Evolutionary conservation across 1,139 yeast species (phyloP).

Genomic region (Sugiyamaella castrensis): DNA sequence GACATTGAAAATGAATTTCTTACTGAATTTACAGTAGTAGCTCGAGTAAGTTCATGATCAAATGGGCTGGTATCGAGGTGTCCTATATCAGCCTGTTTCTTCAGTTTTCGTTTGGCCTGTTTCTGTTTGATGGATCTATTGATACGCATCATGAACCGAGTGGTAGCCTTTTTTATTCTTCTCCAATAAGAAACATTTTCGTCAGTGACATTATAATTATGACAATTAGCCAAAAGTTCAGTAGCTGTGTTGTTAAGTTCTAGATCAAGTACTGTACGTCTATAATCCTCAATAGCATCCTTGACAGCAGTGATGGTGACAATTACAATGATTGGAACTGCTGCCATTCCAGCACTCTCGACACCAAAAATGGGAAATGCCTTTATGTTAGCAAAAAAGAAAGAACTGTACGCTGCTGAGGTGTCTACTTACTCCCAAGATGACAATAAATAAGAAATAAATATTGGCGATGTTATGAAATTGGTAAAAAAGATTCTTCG

Average conservation of each 20-base stretch:
- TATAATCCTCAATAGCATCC: slow-evolving; percentile 92
- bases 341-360: slow-evolving; percentile 80
- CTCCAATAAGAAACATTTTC: slow-evolving; percentile 67
- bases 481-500: slow-evolving; percentile 76
- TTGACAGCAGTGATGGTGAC: slow-evolving; percentile 83
- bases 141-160: slow-evolving; percentile 33
- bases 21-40: slow-evolving; percentile 29
- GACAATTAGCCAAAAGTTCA: slow-evolving; percentile 66
- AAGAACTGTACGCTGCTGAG: neutral
- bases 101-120: slow-evolving; percentile 12
- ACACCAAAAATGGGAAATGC: slow-evolving; percentile 86
- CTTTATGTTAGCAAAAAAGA: slow-evolving; percentile 12
- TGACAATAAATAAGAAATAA: slow-evolving; percentile 76
- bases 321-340: slow-evolving; percentile 92
- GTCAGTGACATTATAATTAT: slow-evolving; percentile 73
- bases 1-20: slow-evolving; percentile 11
- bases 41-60: slow-evolving; percentile 22
- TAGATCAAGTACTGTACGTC: slow-evolving; percentile 73
- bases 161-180: slow-evolving; percentile 52
- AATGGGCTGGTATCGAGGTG: slow-evolving; percentile 1
- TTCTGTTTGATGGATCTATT: slow-evolving; percentile 25
- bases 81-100: slow-evolving; percentile 5
- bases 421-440: slow-evolving; percentile 54
- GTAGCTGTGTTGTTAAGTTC: slow-evolving; percentile 87
- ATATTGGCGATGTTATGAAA: slow-evolving; percentile 87